A percentile compares a stretch with the other conserved stretches of the same genome.
These are phyloP conservation scores for Astrephomene gubernaculifera DNA, from an alignment of 139 green algal species.

Conservation along the genomic window DNA sequence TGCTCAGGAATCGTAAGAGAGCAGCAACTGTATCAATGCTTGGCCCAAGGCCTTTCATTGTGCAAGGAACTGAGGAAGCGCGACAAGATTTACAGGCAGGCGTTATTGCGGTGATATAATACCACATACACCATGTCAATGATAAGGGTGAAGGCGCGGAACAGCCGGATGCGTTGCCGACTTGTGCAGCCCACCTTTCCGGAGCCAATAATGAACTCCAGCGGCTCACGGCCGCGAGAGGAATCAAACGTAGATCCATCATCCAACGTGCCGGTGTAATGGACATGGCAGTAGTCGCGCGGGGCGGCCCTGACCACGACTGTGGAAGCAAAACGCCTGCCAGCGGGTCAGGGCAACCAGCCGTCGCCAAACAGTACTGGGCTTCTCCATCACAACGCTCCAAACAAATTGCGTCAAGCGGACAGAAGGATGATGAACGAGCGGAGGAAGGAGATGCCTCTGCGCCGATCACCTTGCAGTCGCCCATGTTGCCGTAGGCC, in stretches of 20 bases:
- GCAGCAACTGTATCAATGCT: too few relatives aligned
- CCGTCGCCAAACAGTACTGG: not conserved
- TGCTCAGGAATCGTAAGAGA: too few relatives aligned
- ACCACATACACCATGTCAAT: too few relatives aligned
- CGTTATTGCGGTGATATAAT: too few relatives aligned
- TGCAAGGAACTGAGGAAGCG: too few relatives aligned
- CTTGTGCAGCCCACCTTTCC: conserved; percentile 63
- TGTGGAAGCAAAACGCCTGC: conserved; percentile 3
- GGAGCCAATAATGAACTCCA: conserved; percentile 76
- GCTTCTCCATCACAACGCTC: not conserved
- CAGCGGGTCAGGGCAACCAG: not conserved
- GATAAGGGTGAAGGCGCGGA: too few relatives aligned
- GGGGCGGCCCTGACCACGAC: not conserved
- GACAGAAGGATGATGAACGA: not conserved
- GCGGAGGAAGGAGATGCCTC: too few relatives aligned
- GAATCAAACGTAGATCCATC: conserved; percentile 77
- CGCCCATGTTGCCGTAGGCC: not conserved
- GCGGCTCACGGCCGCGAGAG: conserved; percentile 56
- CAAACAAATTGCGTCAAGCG: too few relatives aligned
- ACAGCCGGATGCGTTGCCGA: too few relatives aligned
- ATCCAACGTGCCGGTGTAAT: conserved; percentile 65
- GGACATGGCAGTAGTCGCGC: conserved; percentile 23
- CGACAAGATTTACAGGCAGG: too few relatives aligned
- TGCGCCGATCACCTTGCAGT: conserved; percentile 15
- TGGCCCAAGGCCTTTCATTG: too few relatives aligned